Conservation (phyloP, 345 rosid species). For the Carallia pectinifolia region DNA sequence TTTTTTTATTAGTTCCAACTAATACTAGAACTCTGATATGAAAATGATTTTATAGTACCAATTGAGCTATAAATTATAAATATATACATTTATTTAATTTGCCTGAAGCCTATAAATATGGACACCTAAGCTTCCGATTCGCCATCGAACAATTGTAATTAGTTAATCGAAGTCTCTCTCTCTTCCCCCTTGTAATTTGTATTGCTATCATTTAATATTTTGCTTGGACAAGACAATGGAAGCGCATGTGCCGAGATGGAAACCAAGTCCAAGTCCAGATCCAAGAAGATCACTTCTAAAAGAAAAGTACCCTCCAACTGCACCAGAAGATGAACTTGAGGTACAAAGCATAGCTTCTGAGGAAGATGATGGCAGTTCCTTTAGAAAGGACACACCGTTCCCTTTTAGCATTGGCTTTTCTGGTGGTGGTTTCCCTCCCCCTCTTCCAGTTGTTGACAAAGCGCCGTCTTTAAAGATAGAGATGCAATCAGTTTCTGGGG, state of each 20-base stretch:
- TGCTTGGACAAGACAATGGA: not conserved
- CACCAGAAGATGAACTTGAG: conserved; percentile 4
- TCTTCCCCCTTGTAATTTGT: too few species aligned
- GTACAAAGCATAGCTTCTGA: conserved; percentile 8
- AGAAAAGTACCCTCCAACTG: not conserved
- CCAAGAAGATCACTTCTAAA: not conserved
- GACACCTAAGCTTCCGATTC: too few species aligned
- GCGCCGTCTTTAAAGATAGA: not conserved
- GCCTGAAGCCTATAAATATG: too few species aligned
- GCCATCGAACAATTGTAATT: too few species aligned
- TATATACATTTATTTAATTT: too few species aligned
- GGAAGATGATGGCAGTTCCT: not conserved
- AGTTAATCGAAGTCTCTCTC: too few species aligned
- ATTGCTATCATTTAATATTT: too few species aligned
- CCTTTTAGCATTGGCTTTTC: conserved; percentile 12
- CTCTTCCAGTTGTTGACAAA: not conserved
- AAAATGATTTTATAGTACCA: too few species aligned
- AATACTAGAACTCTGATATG: too few species aligned
- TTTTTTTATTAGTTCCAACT: too few species aligned
- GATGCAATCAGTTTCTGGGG: not conserved
- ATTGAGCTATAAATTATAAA: too few species aligned
- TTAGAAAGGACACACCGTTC: not conserved
- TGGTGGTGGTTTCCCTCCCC: not conserved
- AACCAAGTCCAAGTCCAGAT: conserved; percentile 9
- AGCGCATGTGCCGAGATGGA: conserved; percentile 17